Conservation (phyloP, 352 stramenopile species). For the Aphanomyces stellatus region DNA sequence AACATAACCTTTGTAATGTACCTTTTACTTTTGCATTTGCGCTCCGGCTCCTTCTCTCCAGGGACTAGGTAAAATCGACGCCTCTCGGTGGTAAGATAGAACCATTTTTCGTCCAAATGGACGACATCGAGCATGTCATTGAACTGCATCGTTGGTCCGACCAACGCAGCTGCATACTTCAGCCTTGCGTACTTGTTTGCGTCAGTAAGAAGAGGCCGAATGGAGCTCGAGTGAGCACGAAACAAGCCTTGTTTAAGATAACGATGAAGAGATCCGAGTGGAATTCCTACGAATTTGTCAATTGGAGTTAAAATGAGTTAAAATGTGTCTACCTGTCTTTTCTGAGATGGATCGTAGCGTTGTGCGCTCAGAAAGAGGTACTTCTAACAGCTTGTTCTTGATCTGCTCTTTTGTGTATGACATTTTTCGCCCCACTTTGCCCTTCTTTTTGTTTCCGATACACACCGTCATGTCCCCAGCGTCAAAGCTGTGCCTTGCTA, state of each 20-base stretch:
- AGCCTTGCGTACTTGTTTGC: background rate
- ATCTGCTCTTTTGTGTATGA: background rate
- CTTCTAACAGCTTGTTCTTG: background rate
- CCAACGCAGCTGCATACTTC: background rate
- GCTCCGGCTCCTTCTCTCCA: conserved; percentile 5
- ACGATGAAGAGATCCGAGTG: background rate
- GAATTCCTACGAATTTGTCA: background rate
- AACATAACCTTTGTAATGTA: conserved; percentile 35
- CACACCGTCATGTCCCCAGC: background rate
- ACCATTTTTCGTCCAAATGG: conserved; percentile 28
- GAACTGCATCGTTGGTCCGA: background rate
- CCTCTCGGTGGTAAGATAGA: conserved; percentile 29
- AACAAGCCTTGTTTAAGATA: background rate
- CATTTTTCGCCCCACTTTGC: background rate
- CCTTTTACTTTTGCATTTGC: conserved; percentile 11
- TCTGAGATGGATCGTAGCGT: background rate
- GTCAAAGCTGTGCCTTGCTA: background rate
- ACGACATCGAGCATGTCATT: background rate
- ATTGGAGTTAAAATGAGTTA: background rate
- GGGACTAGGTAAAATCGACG: too few species aligned
- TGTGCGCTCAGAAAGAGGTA: background rate
- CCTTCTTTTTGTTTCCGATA: background rate
- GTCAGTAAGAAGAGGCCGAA: background rate
- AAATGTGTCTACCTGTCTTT: background rate
- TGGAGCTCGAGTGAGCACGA: background rate